Conservation (phyloP, 441 rosid species). For the Eutrema salsugineum region DNA sequence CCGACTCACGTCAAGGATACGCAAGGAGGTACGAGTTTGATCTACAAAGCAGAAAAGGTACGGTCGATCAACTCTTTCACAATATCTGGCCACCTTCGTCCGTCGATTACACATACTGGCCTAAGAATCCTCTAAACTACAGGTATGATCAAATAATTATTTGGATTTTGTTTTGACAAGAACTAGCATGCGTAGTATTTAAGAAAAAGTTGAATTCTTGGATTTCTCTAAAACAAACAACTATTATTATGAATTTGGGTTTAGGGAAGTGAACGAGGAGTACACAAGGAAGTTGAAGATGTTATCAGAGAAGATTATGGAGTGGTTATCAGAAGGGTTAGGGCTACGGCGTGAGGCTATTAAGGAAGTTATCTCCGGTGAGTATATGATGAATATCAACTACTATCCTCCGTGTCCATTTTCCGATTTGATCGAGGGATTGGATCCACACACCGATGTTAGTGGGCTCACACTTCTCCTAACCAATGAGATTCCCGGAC, state of each 20-base stretch:
- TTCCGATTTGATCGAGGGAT: background rate
- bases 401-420: background rate
- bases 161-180: no score
- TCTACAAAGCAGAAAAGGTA: background rate
- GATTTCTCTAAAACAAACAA: no score
- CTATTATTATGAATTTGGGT: no score
- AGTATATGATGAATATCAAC: background rate
- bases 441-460: background rate
- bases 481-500: background rate
- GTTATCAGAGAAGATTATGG: conserved; percentile 46
- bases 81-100: background rate
- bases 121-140: background rate
- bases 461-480: background rate
- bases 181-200: no score
- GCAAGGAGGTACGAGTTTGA: background rate
- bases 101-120: background rate
- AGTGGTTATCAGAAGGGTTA: conserved; percentile 45
- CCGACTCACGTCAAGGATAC: background rate
- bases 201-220: no score
- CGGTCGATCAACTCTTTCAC: background rate
- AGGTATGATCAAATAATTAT: no score
- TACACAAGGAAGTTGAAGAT: conserved; percentile 39
- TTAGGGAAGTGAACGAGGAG: conserved; percentile 61
- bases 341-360: conserved; percentile 31
- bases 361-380: background rate